Conservation (phyloP, 805 yeast species). For the Saccharomycopsis malanga region DNA sequence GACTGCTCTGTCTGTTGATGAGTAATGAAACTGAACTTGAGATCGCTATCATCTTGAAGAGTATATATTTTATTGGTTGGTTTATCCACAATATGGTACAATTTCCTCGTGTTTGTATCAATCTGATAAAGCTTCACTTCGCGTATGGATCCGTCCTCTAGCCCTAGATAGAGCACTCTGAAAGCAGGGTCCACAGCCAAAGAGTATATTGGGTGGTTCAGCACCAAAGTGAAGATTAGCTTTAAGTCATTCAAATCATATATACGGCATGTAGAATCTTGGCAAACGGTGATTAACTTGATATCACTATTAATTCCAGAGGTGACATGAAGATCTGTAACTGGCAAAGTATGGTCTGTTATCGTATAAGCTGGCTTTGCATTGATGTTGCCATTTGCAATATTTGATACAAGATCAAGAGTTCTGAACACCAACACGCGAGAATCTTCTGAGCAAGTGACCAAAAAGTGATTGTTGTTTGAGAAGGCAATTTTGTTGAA, state of each 20-base stretch:
- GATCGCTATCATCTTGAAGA: conserved; percentile 43
- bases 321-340: conserved; percentile 36
- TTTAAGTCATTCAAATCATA: conserved; percentile 46
- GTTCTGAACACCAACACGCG: conserved; percentile 70
- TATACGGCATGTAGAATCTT: conserved; percentile 68
- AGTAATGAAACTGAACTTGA: conserved; percentile 44
- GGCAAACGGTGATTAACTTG: conserved; percentile 60
- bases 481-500: conserved; percentile 55
- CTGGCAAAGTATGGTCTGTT: conserved; percentile 50
- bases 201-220: conserved; percentile 49
- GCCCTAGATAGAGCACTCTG: conserved; percentile 66
- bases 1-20: conserved; percentile 32
- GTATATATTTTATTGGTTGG: conserved; percentile 39
- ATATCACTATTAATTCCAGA: conserved; percentile 53
- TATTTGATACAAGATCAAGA: conserved; percentile 40
- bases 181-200: conserved; percentile 72
- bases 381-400: conserved; percentile 29
- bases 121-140: conserved; percentile 43
- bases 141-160: conserved; percentile 54
- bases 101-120: conserved; percentile 21
- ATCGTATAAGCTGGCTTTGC: conserved; percentile 53
- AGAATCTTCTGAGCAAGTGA: conserved; percentile 78
- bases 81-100: conserved; percentile 24
- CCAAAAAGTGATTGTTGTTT: conserved; percentile 54
- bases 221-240: conserved; percentile 65